These are phyloP conservation scores for Rhododendron vialii DNA, from an alignment of 148 eudicot genomes.

Conservation along the genomic window DNA sequence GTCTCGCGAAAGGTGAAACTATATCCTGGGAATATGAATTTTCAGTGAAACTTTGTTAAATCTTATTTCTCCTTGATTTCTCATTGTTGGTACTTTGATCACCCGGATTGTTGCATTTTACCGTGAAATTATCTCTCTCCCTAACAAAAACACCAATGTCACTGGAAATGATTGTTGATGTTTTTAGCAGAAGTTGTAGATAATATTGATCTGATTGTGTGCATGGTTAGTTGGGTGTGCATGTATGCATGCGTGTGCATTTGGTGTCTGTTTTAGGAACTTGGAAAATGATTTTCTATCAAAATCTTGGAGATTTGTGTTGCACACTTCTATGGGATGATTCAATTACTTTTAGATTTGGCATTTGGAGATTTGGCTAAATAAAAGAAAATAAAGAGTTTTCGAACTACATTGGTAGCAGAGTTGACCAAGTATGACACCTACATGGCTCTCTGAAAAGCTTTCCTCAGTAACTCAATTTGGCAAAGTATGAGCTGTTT, in stretches of 20 bases:
- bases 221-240: neutral
- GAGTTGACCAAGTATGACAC: neutral
- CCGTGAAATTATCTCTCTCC: neutral
- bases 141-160: neutral
- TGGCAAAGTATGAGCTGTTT: neutral
- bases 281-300: neutral
- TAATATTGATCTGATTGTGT: neutral
- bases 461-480: neutral
- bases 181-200: neutral
- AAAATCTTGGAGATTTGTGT: neutral
- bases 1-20: constrained; percentile 78
- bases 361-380: neutral
- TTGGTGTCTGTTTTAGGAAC: neutral
- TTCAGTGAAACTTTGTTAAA: neutral
- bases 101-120: neutral
- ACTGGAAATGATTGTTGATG: neutral
- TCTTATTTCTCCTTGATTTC: neutral
- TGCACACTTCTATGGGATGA: neutral
- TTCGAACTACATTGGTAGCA: neutral
- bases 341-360: neutral
- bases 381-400: neutral
- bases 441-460: neutral
- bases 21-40: neutral
- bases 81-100: neutral
- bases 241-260: neutral